phyloP scores from a whole-genome alignment of 257 asterid genomes.

The Rubia yunnanensis region DNA sequence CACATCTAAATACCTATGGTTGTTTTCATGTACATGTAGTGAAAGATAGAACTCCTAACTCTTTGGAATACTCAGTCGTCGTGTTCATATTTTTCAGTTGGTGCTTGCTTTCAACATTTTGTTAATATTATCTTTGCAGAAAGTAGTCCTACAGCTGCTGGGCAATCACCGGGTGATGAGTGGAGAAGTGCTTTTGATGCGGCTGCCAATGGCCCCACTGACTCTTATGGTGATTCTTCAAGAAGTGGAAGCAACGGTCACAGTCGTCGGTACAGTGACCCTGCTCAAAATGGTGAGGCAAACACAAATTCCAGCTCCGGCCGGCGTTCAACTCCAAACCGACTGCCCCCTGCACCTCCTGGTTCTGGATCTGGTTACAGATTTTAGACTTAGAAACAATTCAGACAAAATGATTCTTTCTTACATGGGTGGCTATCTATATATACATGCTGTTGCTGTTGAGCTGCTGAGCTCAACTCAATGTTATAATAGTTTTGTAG shows the following conservation, averaged over 20 bases:
- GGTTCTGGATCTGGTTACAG: slow-evolving; percentile 60
- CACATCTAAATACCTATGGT: neutral
- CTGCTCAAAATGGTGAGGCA: slow-evolving; percentile 64
- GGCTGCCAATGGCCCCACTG: slow-evolving; percentile 58
- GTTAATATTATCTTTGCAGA: slow-evolving; percentile 29
- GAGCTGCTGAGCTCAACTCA: slow-evolving; percentile 42
- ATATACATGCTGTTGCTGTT: slow-evolving; percentile 16
- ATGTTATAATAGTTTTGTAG: slow-evolving; percentile 36
- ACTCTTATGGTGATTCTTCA: slow-evolving; percentile 39
- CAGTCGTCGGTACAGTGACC: slow-evolving; percentile 69
- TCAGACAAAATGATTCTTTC: slow-evolving; percentile 37
- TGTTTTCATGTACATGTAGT: slow-evolving; percentile 1
- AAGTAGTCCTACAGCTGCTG: slow-evolving; percentile 70
- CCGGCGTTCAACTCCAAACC: slow-evolving; percentile 81
- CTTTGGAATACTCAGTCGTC: no score
- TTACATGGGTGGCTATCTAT: slow-evolving; percentile 37
- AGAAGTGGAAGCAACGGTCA: slow-evolving; percentile 54
- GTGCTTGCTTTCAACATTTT: neutral
- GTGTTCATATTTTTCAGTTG: neutral
- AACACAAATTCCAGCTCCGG: slow-evolving; percentile 46
- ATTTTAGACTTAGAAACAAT: slow-evolving; percentile 41
- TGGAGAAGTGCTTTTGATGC: slow-evolving; percentile 96
- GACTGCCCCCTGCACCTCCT: slow-evolving; percentile 94
- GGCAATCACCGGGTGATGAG: slow-evolving; percentile 73
- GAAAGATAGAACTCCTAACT: neutral